Conservation (phyloP, 108 stramenopile genomes). For the Skeletonema costatum region DNA sequence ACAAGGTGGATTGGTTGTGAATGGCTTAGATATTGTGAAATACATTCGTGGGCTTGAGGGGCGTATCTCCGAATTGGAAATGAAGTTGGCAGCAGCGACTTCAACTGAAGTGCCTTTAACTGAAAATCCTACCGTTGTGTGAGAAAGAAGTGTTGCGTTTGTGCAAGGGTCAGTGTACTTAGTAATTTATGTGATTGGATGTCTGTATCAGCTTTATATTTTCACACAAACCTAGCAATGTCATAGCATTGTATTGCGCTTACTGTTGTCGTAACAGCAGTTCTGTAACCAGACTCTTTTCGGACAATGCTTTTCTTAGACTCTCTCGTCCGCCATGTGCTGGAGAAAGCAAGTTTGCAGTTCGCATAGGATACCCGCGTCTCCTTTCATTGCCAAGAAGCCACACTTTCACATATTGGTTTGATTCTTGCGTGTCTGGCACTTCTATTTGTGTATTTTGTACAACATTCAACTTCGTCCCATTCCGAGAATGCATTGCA, state of each 20-base stretch:
- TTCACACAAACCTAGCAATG: no score
- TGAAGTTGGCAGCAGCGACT: not conserved
- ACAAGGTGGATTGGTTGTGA: not conserved
- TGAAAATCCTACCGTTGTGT: not conserved
- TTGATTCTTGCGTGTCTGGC: conserved; percentile 5
- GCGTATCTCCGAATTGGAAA: not conserved
- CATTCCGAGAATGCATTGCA: conserved; percentile 34
- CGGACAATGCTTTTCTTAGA: conserved; percentile 28
- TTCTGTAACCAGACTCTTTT: conserved; percentile 29
- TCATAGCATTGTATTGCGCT: not conserved
- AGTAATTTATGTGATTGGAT: not conserved
- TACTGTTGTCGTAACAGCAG: conserved; percentile 28
- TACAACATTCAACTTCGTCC: conserved; percentile 10
- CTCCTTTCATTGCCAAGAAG: conserved; percentile 66
- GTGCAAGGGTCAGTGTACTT: no score
- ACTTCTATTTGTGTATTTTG: not conserved
- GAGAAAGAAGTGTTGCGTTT: no score
- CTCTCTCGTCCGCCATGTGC: conserved; percentile 27
- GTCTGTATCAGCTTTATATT: no score
- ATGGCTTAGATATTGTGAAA: not conserved
- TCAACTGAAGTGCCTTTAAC: not conserved
- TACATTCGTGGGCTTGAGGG: not conserved
- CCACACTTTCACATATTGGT: conserved; percentile 70
- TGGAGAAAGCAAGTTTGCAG: conserved; percentile 40
- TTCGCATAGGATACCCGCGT: conserved; percentile 56